Percentiles rank a stretch among this genome's conserved stretches.
phyloP scores from a whole-genome alignment of 2,329 filamentous ascomycete species.

The Fusarium caatingaense region DNA sequence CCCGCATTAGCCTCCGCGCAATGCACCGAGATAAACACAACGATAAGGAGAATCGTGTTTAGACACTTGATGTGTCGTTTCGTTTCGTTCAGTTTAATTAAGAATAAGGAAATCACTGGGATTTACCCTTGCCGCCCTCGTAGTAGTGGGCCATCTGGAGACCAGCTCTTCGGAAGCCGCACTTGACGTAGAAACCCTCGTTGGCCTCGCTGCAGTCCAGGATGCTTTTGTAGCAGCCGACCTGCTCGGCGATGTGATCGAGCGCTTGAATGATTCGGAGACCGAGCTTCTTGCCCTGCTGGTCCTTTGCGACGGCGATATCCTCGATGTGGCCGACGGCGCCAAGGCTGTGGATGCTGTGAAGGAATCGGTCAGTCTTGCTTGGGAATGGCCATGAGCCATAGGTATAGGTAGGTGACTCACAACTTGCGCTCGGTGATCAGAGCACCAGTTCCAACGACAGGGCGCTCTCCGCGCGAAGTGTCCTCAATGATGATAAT shows the following conservation, averaged over 20 bases:
- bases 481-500: constrained; percentile 86
- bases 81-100: neutral
- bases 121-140: constrained; percentile 66
- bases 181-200: constrained; percentile 98
- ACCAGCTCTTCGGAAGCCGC: constrained; percentile 91
- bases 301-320: constrained; percentile 92
- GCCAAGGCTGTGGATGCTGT: constrained; percentile 81
- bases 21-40: constrained; percentile 26
- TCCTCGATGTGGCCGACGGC: constrained; percentile 97
- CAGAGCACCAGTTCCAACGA: constrained; percentile 92
- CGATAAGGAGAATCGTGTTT: constrained; percentile 16
- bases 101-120: constrained; percentile 42
- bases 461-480: constrained; percentile 61
- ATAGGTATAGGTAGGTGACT: constrained; percentile 50
- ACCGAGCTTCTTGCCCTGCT: constrained; percentile 97
- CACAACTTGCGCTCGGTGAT: constrained; percentile 96
- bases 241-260: constrained; percentile 85
- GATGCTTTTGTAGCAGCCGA: constrained; percentile 97
- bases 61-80: neutral
- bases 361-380: constrained; percentile 31
- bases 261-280: constrained; percentile 93
- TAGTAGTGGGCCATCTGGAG: constrained; percentile 98
- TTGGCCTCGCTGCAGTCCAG: constrained; percentile 96
- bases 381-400: neutral
- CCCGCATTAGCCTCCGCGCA: constrained; percentile 41